Percentiles rank a stretch among this genome's conserved stretches.
phyloP scores from a whole-genome alignment of 208 protist species.

The Wallacemonas sp. region DNA sequence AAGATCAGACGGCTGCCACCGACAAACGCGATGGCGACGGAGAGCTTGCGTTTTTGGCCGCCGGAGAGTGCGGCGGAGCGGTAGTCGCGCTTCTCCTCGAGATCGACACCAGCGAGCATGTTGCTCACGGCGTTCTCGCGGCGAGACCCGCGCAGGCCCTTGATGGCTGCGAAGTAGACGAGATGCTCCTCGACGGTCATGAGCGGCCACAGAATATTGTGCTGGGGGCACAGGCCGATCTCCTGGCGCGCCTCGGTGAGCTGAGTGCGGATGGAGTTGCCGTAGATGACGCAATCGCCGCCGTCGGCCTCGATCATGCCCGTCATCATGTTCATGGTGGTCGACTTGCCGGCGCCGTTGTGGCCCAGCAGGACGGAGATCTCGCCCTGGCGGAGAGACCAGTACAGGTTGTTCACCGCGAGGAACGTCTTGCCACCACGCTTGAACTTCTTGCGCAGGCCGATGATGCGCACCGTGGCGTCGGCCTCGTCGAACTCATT shows the following conservation, averaged over 20 bases:
- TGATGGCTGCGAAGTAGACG: constrained; percentile 84
- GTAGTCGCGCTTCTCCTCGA: constrained; percentile 46
- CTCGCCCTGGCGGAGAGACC: constrained; percentile 46
- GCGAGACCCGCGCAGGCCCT: constrained; percentile 54
- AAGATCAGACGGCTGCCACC: constrained; percentile 71
- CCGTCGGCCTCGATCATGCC: constrained; percentile 63
- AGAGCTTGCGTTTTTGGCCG: constrained; percentile 89
- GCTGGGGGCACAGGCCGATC: constrained; percentile 94
- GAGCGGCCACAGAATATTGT: constrained; percentile 92
- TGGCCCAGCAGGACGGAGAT: constrained; percentile 68
- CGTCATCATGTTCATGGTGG: constrained; percentile 79
- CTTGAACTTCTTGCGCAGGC: constrained; percentile 42
- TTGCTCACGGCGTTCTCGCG: constrained; percentile 29
- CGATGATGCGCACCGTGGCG: constrained; percentile 25
- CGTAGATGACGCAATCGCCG: constrained; percentile 76
- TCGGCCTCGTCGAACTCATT: constrained; percentile 16
- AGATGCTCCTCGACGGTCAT: constrained; percentile 92
- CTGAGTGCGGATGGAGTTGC: constrained; percentile 56
- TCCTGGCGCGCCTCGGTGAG: constrained; percentile 49
- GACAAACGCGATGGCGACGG: constrained; percentile 83
- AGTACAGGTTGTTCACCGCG: constrained; percentile 67
- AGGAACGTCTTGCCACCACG: constrained; percentile 38
- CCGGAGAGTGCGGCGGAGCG: constrained; percentile 50
- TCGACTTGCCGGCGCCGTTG: constrained; percentile 80
- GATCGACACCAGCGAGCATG: constrained; percentile 45